Evolutionary conservation across 768 basidiomycete genomes (phyloP), one percentile per base, ranked within the genome.

Genomic region (Rhizopogon roseolus): DNA sequence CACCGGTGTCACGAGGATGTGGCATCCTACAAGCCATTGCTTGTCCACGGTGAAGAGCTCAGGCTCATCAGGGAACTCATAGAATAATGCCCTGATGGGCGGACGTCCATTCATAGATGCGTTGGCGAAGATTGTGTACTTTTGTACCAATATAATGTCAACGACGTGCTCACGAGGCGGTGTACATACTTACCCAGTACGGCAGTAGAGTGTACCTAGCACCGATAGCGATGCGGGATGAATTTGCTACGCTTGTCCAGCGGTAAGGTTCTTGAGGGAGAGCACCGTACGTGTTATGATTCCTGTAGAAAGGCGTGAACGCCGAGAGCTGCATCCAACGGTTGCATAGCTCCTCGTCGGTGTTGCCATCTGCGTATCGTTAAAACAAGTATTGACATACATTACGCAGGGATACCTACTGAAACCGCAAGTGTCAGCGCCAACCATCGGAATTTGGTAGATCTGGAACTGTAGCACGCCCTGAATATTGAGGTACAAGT

Each of bases 381-480:
- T 4, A 11, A 4, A 34, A 34, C 13, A 16, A 2, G 19, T 2
- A 3, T 6, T 1, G 19, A 53, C 17, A 4, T 11, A 49, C 17
- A 19, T 17, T 17, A 1, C 10, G 6, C 1, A 37, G 3, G 22
- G 29, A 13, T n/a, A 58, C 64, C 39, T 25, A 68, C 67, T 58
- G 57, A 69, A 65, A 3, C 68, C 68, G 50, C 67, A 69, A 8
- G 85, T 82, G 61, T 93, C 90, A 3, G 88, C 85, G 25, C 90
- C 90, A 17, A 90, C 88, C 72, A 91, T 86, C 0, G 90, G 90
- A 55, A 90, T 85, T 60, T 87, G 85, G 78, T 86, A 91, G 11
- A 91, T 69, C 67, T 90, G 87, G 78, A 91, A 91, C 66, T 91
- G 88, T n/a, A 92, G 75, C n/a, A 88, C 71, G n/a, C 88, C 88